Conservation (phyloP, 371 early-diverging fungal species). For the Rhizopus arrhizus region DNA sequence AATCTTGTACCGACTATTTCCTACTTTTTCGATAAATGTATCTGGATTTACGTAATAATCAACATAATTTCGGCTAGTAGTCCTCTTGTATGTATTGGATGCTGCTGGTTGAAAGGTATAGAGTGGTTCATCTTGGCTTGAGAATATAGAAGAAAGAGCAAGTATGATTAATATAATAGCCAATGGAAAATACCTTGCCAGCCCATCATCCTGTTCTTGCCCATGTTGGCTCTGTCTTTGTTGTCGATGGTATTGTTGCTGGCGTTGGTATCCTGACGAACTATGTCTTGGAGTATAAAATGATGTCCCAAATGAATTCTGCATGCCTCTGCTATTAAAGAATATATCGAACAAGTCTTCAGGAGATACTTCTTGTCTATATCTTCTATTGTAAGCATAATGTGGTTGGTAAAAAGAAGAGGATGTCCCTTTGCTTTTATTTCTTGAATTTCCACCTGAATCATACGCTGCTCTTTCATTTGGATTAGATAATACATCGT, state of each 20-base stretch:
- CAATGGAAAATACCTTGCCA: constrained; percentile 21
- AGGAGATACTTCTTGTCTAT: constrained; percentile 78
- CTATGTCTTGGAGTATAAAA: constrained; percentile 14
- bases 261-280: constrained; percentile 9
- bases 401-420: constrained; percentile 19
- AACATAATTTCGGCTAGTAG: constrained; percentile 39
- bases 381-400: constrained; percentile 39
- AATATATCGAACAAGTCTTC: constrained; percentile 94
- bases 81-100: constrained; percentile 35
- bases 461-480: constrained; percentile 88
- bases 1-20: constrained; percentile 23
- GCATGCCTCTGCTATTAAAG: constrained; percentile 63
- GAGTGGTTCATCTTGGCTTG: constrained; percentile 30
- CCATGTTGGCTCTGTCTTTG: constrained; percentile 12
- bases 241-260: constrained; percentile 16
- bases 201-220: constrained; percentile 2
- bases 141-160: constrained; percentile 18
- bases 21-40: constrained; percentile 16
- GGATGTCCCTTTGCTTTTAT: constrained; percentile 36
- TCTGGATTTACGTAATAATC: constrained; percentile 51
- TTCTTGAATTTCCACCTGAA: constrained; percentile 75
- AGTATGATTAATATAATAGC: constrained; percentile 15
- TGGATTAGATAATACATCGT: constrained; percentile 83
- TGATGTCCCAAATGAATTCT: constrained; percentile 9
- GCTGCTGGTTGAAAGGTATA: constrained; percentile 42